phyloP scores from a whole-genome alignment of 2,329 filamentous ascomycete species.

The Diaporthe aspalathi region DNA sequence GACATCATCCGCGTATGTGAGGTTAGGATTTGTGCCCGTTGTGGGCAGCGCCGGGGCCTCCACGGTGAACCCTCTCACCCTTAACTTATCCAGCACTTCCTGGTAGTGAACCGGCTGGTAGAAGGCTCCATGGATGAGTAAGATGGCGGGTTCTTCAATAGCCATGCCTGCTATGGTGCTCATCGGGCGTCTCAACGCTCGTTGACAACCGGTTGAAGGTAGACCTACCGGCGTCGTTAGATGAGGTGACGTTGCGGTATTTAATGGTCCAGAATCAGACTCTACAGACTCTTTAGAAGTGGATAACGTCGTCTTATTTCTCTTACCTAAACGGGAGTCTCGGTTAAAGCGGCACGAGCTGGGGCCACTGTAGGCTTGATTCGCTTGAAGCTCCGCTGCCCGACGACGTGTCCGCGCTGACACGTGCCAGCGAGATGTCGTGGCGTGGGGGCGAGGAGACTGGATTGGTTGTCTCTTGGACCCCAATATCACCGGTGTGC shows the following conservation, averaged over 20 bases:
- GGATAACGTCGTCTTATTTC: background rate
- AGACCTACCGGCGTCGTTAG: background rate
- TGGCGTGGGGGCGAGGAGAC: background rate
- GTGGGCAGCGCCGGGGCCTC: constrained; percentile 21
- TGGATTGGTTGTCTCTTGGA: background rate
- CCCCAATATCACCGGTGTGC: background rate
- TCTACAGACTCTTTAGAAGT: background rate
- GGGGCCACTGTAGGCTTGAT: background rate
- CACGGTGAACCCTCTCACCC: background rate
- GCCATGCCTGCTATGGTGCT: constrained; percentile 1
- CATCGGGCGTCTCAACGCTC: background rate
- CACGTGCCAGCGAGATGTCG: constrained; percentile 3
- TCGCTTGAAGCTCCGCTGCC: background rate
- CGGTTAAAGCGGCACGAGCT: constrained; percentile 10
- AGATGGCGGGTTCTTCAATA: constrained; percentile 30
- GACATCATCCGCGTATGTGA: constrained; percentile 30
- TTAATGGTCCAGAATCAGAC: background rate
- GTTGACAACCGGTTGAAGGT: background rate
- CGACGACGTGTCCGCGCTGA: constrained; percentile 6
- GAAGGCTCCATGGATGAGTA: constrained; percentile 28
- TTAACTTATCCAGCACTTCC: background rate
- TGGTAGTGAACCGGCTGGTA: constrained; percentile 29
- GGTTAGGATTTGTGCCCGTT: constrained; percentile 1
- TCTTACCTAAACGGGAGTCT: constrained; percentile 14
- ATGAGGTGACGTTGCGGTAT: background rate